Base-by-base conservation (phyloP, 805 yeast genomes). In the Debaryomyces hansenii region DNA sequence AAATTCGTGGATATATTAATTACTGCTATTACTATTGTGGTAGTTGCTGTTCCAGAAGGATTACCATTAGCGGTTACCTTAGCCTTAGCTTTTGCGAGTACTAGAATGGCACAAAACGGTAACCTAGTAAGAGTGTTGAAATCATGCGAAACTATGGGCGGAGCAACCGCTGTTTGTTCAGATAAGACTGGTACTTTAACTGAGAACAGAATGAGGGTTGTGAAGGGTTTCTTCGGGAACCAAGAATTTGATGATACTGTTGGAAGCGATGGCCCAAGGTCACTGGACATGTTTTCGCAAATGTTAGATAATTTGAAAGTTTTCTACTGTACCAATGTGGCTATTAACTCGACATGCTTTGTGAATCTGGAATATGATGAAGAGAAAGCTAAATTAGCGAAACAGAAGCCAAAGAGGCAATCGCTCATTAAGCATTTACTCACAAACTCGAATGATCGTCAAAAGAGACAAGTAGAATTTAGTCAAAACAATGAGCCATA, bases 21-120 rank as follows among this genome's bases (percentile, higher is more conserved):
- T 59, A 89, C 94, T 20, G 86, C 98, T 0, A 87, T 94, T 49
- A 90, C 99, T 0, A 79, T 94, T 56, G 83, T 94, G 24, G 99
- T 92, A 12, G 99, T 94, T 42, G 99, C 99, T 0, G 96, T 94
- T n/a, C 99, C 99, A 3, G 99, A 94, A 69, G 99, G 99, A 51
- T 78, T 94, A 47, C 99, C 99, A 1, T 74, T 94, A 46, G 99
- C 99, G 2, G 99, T 94, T 14, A 94, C 99, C 1, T 75, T 94
- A 40, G 96, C 99, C 0, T 74, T 94, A 54, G 99, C 99, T 0
- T 94, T 94, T 73, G 99, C 99, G 2, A 94, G 99, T 2, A 91
- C 97, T 8, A 80, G 98, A 67, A 94, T 94, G 99, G 90, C 96
- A 16, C 87, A 87, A 64, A 97, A 94, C 64, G 96, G 95, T 52